Conservation (phyloP, 2,329 filamentous ascomycete genomes). For the Lachnellula arida region DNA sequence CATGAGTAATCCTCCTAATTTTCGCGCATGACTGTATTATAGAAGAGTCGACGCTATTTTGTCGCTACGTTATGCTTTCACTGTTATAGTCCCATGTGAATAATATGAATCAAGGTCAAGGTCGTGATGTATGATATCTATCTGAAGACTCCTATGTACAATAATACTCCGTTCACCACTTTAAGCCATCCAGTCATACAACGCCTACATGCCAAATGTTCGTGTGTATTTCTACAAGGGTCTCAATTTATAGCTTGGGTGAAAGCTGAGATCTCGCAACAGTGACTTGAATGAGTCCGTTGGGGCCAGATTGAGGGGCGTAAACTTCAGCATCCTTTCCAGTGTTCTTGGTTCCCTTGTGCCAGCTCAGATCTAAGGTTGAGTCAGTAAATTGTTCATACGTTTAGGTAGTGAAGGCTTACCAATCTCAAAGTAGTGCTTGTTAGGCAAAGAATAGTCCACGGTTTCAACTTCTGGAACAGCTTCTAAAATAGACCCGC, state of each 20-base stretch:
- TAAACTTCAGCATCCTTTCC: constrained; percentile 95
- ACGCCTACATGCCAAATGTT: constrained; percentile 3
- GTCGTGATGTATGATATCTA: background rate
- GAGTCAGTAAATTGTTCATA: constrained; percentile 1
- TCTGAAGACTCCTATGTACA: constrained; percentile 11
- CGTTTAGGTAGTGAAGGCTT: constrained; percentile 35
- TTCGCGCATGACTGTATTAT: background rate
- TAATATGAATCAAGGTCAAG: background rate
- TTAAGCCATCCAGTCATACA: background rate
- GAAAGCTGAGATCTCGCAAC: constrained; percentile 52
- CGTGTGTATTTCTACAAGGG: background rate
- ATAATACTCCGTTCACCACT: constrained; percentile 1
- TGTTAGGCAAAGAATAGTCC: constrained; percentile 87
- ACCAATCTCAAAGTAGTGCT: constrained; percentile 98
- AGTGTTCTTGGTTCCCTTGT: constrained; percentile 91
- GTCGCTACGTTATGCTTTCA: background rate
- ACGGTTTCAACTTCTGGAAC: constrained; percentile 69
- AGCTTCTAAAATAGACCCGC: constrained; percentile 72
- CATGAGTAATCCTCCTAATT: background rate
- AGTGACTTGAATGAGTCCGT: constrained; percentile 92
- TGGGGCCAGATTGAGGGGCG: constrained; percentile 86
- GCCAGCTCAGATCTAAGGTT: constrained; percentile 80
- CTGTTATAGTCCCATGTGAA: background rate
- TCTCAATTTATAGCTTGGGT: constrained; percentile 24
- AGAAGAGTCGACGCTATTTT: background rate